Conservation (phyloP, 2,329 filamentous ascomycete species). For the Calonectria pseudoturangicola region DNA sequence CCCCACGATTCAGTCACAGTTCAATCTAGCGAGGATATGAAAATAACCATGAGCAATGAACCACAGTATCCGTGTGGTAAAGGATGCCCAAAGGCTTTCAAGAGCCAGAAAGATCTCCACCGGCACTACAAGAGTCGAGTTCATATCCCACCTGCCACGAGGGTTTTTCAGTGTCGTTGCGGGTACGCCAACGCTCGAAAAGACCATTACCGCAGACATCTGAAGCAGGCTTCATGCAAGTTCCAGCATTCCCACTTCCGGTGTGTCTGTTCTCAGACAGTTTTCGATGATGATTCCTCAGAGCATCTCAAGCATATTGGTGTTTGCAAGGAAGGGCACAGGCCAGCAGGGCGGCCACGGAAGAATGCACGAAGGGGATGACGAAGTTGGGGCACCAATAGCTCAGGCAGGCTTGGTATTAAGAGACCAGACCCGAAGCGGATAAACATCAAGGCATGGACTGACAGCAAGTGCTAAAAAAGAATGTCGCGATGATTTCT, state of each 20-base stretch:
- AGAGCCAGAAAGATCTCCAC: conserved; percentile 9
- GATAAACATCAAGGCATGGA: too few relatives aligned
- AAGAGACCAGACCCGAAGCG: too few relatives aligned
- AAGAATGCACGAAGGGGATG: background rate
- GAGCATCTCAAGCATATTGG: conserved; percentile 15
- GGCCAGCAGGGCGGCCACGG: conserved; percentile 14
- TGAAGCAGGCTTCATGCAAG: conserved; percentile 2
- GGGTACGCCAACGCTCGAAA: conserved; percentile 22
- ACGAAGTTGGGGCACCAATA: background rate
- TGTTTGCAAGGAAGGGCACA: conserved; percentile 20
- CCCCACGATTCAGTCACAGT: too few relatives aligned
- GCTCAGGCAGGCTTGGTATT: too few relatives aligned
- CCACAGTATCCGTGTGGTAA: conserved; percentile 8
- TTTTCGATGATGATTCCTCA: background rate
- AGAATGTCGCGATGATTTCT: too few relatives aligned
- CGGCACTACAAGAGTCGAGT: conserved; percentile 20
- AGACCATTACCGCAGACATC: conserved; percentile 27
- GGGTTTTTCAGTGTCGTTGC: conserved; percentile 10
- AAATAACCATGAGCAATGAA: background rate
- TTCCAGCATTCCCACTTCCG: conserved; percentile 10
- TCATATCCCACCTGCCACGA: conserved; percentile 4
- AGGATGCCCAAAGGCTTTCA: conserved; percentile 7
- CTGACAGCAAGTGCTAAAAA: too few relatives aligned
- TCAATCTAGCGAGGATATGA: background rate
- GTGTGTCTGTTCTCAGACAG: conserved; percentile 6